Base-by-base conservation (phyloP, 345 rosid species). In the Euphorbia lathyris region DNA sequence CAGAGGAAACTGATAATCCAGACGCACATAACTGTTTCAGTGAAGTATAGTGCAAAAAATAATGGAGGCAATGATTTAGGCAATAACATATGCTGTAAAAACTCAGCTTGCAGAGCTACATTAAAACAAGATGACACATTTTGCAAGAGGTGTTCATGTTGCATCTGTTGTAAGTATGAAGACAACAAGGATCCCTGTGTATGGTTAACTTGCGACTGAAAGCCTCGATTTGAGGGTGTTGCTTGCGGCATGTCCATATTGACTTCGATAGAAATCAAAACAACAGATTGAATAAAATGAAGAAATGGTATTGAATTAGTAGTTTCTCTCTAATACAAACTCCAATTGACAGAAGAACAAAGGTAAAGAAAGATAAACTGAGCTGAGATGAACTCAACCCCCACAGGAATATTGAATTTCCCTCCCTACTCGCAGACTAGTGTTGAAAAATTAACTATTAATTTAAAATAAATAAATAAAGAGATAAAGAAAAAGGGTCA, bases 131-230 rank as follows among this genome's bases (percentile, higher is more conserved):
- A 78, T 14, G 90, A 84, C 73, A 63, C 72, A 14, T 92, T 88
- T 74, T 95, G 99, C 75, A 92, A 82, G 79, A 82, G 97, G 73
- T 95, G 99, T 81, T 90, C 96, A 5, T 95, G 99, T 66, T 92
- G 97, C 76, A 82, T 92, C n/a, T 95, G 99, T 77, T 80, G 63
- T 26, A 83, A 74, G 69, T 95, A 86, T 72, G 99, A 92, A 67
- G 98, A 95, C 83, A 88, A 88, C 58, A 95, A 95, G 81, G 99
- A 92, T 78, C 96, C 96, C 52, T 92, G 98, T 75, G 78, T 95
- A 60, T 95, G 99, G 99, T 72, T 92, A 58, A 82, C 79, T 66
- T 95, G 99, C 78, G 82, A 83, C 79, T 70, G 85, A 9, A 91
- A 90, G 72, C 82, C 89, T 67, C 96, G 87, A 38, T 84, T 69